Evolutionary conservation across 2,329 filamentous ascomycete species (phyloP).

Genomic region (Aspergillus fumigatus): DNA sequence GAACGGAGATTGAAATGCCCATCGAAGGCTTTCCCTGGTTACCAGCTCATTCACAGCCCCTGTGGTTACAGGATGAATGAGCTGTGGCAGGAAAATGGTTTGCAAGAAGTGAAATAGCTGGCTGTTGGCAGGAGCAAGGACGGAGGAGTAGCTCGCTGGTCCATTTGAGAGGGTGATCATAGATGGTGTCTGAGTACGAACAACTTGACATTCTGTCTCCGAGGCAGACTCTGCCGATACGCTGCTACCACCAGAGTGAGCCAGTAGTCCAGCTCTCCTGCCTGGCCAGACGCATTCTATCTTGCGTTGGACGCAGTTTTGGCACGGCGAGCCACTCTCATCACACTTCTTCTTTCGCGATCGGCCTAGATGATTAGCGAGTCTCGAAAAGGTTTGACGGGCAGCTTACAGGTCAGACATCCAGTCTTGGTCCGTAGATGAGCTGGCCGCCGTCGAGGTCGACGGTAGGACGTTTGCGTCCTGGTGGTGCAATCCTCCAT

Average conservation of each 20-base stretch:
- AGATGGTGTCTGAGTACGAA: not conserved
- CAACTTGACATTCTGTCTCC: not conserved
- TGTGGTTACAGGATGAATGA: constrained; percentile 16
- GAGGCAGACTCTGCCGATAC: too few species aligned
- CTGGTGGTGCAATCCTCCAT: too few species aligned
- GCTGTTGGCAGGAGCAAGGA: constrained; percentile 4
- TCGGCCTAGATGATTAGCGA: constrained; percentile 10
- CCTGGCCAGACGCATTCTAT: constrained; percentile 16
- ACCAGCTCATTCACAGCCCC: constrained; percentile 7
- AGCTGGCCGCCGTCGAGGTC: constrained; percentile 20
- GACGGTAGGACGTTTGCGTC: constrained; percentile 8
- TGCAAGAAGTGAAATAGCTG: constrained; percentile 20
- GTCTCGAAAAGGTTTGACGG: not conserved
- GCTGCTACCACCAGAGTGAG: too few species aligned
- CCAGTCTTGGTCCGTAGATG: constrained; percentile 25
- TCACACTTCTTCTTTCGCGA: constrained; percentile 26
- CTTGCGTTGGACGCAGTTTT: constrained; percentile 14
- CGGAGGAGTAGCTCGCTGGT: not conserved
- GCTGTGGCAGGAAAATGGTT: constrained; percentile 17
- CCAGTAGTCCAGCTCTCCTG: too few species aligned
- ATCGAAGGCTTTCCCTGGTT: constrained; percentile 8
- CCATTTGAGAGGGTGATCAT: not conserved
- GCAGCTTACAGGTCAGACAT: constrained; percentile 21
- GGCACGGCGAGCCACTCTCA: constrained; percentile 12
- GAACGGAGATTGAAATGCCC: constrained; percentile 13